Base-by-base conservation (phyloP, 1,284 basidiomycete genomes). In the Meripilus lineatus region DNA sequence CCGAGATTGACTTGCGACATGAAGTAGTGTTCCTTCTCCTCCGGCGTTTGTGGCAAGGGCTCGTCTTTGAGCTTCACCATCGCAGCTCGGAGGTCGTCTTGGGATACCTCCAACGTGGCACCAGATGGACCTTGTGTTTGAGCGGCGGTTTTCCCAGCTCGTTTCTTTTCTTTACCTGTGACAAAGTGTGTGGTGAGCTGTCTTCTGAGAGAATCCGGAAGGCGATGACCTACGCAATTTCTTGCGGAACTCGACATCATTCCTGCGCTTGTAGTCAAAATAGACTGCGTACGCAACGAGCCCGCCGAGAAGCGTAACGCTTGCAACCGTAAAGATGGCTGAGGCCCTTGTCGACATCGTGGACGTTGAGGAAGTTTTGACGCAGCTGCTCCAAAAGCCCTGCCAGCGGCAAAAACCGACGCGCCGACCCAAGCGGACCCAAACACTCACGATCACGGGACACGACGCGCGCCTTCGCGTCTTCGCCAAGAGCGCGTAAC, bases 231-330 rank as follows among this genome's bases (percentile, higher is more conserved):
- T 66, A 90, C 93, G 81, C 50, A 99, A 78, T 63, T 79, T 81
- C 70, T 84, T 93, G 65, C 95, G 83, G 79, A 99, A 99, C 11
- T 76, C 73, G 32, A 76, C 67, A 62, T 97, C 92, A 64, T 88
- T 93, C 57, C 93, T 80, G 46, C 95, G 84, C 70, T 81, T 89
- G 74, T 96, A 87, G 77, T 99, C 95, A 62, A 98, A 99, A 70
- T 94, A 98, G 46, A 81, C 73, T 28, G 85, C 89, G 64, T 95
- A 96, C 15, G 81, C 88, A 41, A 87, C 65, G 33, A 86, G 58
- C 40, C 81, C 79, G 21, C 80, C 73, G 28, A 73, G 58, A 37
- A 81, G 67, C 25, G 87, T 79, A 57, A 85, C 70, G 43, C 82
- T 79, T 39, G 85, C 77, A 58, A 85, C 73, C 50, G 88, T 78